Evolutionary conservation across 495 filamentous ascomycete species (phyloP).

Genomic region (Cairneyella variabilis): DNA sequence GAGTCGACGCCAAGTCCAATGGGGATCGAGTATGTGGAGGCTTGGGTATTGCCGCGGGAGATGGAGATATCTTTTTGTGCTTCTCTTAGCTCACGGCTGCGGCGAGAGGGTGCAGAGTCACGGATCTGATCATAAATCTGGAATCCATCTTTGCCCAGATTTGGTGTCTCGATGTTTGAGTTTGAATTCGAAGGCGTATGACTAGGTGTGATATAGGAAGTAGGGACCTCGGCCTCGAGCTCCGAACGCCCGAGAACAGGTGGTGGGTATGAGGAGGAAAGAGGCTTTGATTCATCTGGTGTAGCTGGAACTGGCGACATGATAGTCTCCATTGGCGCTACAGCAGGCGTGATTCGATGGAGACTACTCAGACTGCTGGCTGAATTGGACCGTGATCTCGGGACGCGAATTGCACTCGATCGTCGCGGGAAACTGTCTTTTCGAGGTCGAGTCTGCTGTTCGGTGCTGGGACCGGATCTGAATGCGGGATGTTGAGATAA

Average conservation of each 20-base stretch:
- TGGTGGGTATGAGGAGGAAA: background rate
- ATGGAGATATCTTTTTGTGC: background rate
- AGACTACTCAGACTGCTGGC: background rate
- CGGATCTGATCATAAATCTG: background rate
- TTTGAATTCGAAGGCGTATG: background rate
- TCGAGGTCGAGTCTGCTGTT: background rate
- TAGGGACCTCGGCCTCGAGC: constrained; percentile 10
- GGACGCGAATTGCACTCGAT: background rate
- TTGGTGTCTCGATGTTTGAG: background rate
- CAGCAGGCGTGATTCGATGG: background rate
- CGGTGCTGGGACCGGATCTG: background rate
- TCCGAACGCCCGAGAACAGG: constrained; percentile 2
- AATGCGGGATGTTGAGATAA: constrained; percentile 15
- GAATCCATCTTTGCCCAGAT: background rate
- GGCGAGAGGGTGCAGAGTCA: background rate
- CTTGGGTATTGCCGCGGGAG: background rate
- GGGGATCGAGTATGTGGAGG: constrained; percentile 8
- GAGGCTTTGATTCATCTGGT: background rate
- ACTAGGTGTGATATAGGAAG: background rate
- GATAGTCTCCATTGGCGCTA: background rate
- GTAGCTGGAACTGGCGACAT: background rate
- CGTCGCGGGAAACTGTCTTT: background rate
- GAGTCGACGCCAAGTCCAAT: constrained; percentile 12
- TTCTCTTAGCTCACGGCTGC: no score
- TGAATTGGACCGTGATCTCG: background rate